A percentile compares a stretch with the other conserved stretches of the same genome.
Conservation (phyloP, 2,329 filamentous ascomycete genomes). For the Fusarium staphyleae region DNA sequence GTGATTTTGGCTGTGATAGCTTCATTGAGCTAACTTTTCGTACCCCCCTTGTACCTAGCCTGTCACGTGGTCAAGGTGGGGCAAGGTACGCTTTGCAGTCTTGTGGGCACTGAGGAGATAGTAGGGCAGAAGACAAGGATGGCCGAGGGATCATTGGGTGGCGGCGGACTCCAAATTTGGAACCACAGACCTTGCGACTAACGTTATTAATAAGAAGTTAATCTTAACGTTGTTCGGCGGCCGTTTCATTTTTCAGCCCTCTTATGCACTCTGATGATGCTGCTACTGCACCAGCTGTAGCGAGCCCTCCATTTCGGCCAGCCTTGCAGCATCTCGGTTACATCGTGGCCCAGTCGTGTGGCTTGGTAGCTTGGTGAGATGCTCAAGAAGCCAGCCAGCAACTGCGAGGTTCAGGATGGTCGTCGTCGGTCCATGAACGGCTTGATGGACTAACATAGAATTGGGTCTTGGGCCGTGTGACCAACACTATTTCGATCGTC, state of each 20-base stretch:
- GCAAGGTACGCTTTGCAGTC: too few species aligned
- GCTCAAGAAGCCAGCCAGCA: background rate
- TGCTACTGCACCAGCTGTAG: background rate
- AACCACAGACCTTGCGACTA: constrained; percentile 27
- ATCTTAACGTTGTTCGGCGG: constrained; percentile 32
- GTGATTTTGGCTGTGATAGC: too few species aligned
- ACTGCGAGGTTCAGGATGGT: constrained; percentile 7
- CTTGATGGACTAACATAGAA: constrained; percentile 2
- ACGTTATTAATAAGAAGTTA: constrained; percentile 35
- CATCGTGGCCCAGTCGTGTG: constrained; percentile 6
- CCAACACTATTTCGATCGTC: constrained; percentile 1
- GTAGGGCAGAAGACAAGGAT: constrained; percentile 21
- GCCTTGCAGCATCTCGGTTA: constrained; percentile 14
- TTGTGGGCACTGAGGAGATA: too few species aligned
- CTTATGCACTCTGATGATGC: background rate
- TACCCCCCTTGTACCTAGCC: too few species aligned
- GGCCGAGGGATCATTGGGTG: constrained; percentile 16
- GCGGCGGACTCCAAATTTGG: constrained; percentile 12
- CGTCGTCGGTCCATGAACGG: constrained; percentile 1
- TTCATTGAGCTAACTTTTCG: too few species aligned
- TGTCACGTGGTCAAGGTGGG: too few species aligned
- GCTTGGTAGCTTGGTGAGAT: constrained; percentile 1
- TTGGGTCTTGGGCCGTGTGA: constrained; percentile 21
- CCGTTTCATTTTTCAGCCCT: constrained; percentile 30
- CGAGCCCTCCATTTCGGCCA: background rate